Conservation (phyloP, 2,329 filamentous ascomycete species). For the Monilinia laxa region DNA sequence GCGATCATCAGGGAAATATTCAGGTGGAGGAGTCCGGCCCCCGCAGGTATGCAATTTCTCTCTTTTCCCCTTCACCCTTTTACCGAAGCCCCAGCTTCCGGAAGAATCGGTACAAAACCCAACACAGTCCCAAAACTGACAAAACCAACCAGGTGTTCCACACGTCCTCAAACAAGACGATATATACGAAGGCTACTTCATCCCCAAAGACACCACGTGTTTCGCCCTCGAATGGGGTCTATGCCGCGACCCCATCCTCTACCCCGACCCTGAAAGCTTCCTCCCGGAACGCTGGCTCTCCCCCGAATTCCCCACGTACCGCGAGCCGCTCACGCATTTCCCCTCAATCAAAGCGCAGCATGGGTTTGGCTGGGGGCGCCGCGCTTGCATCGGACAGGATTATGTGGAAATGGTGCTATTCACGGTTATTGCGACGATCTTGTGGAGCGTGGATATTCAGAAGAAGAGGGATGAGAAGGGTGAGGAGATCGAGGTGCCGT, state of each 20-base stretch:
- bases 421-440: slow-evolving; percentile 12
- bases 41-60: slow-evolving; percentile 36
- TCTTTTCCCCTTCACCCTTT: no score
- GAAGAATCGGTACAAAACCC: slow-evolving; percentile 30
- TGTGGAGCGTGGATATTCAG: slow-evolving; percentile 17
- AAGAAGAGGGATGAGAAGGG: slow-evolving; percentile 16
- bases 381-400: slow-evolving; percentile 51
- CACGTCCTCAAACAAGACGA: slow-evolving; percentile 55
- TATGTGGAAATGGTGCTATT: slow-evolving; percentile 45
- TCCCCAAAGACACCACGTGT: slow-evolving; percentile 43
- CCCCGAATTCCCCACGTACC: slow-evolving; percentile 32
- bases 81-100: slow-evolving; percentile 33
- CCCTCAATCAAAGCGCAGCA: slow-evolving; percentile 46
- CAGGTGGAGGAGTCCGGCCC: slow-evolving; percentile 23
- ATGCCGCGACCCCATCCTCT: slow-evolving; percentile 40
- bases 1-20: slow-evolving; percentile 47
- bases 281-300: slow-evolving; percentile 41
- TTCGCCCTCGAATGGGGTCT: slow-evolving; percentile 32
- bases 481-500: slow-evolving; percentile 2
- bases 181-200: slow-evolving; percentile 45
- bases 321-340: slow-evolving; percentile 47
- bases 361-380: slow-evolving; percentile 52
- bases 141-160: slow-evolving; percentile 51
- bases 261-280: slow-evolving; percentile 45
- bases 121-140: not conserved